Conservation (phyloP, 2,329 filamentous ascomycete species). For the Ophiostoma novo-ulmi region DNA sequence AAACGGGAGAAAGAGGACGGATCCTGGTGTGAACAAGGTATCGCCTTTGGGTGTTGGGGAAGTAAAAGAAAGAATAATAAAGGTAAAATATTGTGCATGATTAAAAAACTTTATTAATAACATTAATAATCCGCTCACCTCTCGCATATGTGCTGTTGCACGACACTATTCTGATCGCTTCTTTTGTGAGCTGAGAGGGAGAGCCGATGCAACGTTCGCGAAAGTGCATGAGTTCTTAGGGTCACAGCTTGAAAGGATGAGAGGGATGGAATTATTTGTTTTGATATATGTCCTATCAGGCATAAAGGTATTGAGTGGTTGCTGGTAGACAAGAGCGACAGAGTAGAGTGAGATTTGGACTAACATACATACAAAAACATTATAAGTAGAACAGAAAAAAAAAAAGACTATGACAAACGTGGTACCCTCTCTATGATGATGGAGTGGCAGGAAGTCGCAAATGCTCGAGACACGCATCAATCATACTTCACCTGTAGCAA, state of each 20-base stretch:
- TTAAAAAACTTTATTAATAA: neutral
- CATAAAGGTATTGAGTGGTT: neutral
- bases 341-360: neutral
- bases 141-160: neutral
- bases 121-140: neutral
- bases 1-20: neutral
- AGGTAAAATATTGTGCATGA: neutral
- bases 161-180: neutral
- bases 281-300: neutral
- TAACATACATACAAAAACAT: no score
- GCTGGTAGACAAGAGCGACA: neutral
- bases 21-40: neutral
- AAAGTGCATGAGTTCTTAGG: neutral
- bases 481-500: slow-evolving; percentile 32
- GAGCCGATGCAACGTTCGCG: neutral
- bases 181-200: neutral
- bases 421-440: no score
- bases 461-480: neutral
- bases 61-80: neutral
- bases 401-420: no score
- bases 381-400: no score
- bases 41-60: neutral
- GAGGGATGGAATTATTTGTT: neutral
- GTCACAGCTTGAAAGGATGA: neutral
- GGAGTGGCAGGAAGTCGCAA: neutral